Percentiles rank a stretch among this genome's conserved stretches.
Evolutionary conservation across 1,284 basidiomycete genomes (phyloP).

Genomic region (Ceratobasidium sp.): DNA sequence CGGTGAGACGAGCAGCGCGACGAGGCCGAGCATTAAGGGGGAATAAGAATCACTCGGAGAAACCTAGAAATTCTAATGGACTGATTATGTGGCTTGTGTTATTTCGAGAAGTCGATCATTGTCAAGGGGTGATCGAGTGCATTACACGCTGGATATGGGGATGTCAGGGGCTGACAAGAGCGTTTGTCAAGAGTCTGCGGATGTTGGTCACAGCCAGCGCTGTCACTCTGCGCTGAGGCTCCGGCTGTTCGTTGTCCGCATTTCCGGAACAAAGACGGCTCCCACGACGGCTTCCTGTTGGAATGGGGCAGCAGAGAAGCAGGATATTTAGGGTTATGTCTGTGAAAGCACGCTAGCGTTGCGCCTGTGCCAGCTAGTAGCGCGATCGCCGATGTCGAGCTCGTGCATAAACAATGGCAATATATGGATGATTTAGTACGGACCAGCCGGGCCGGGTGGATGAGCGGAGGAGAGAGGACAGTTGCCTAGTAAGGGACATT

Average conservation of each 20-base stretch:
- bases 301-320: slow-evolving; percentile 22
- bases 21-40: no score
- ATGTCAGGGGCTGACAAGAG: no score
- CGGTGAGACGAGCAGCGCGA: no score
- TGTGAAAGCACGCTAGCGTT: background rate
- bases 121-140: no score
- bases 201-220: background rate
- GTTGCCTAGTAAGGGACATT: slow-evolving; percentile 9
- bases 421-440: background rate
- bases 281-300: background rate
- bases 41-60: no score
- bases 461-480: slow-evolving; percentile 15
- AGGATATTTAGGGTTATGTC: background rate
- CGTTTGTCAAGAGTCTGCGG: no score
- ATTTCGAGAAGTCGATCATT: no score
- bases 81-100: no score
- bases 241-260: slow-evolving; percentile 7
- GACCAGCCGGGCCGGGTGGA: slow-evolving; percentile 31
- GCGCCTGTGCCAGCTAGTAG: slow-evolving; percentile 21
- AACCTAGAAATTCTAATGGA: no score
- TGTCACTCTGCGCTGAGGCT: slow-evolving; percentile 4
- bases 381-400: background rate
- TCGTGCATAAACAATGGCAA: background rate
- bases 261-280: slow-evolving; percentile 8
- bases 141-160: no score